phyloP scores from a whole-genome alignment of 1,284 basidiomycete species.

The Taiwanofungus camphoratus region DNA sequence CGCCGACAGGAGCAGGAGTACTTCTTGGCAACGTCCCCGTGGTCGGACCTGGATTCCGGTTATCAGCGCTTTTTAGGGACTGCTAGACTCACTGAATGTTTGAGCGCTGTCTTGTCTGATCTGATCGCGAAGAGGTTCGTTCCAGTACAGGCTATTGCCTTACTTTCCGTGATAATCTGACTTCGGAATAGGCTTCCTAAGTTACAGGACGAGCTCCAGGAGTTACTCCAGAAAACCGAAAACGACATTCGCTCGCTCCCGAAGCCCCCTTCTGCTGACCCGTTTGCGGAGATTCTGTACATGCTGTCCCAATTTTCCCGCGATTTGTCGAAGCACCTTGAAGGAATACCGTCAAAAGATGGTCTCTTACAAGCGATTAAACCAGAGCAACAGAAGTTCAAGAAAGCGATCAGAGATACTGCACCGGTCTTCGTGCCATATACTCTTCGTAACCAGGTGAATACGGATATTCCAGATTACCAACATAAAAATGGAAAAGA shows the following conservation, averaged over 20 bases:
- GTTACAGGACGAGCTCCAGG: conserved; percentile 46
- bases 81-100: conserved; percentile 37
- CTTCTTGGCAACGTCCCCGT: conserved; percentile 53
- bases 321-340: conserved; percentile 39
- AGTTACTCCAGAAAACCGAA: conserved; percentile 37
- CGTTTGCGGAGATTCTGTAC: conserved; percentile 47
- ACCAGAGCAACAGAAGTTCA: conserved; percentile 43
- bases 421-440: conserved; percentile 46
- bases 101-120: conserved; percentile 30
- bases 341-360: conserved; percentile 43
- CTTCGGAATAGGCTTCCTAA: conserved; percentile 47
- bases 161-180: background rate
- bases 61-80: conserved; percentile 53
- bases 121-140: conserved; percentile 38
- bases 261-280: conserved; percentile 45
- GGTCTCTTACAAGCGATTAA: conserved; percentile 52
- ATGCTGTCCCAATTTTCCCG: conserved; percentile 41
- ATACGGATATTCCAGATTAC: too few species aligned
- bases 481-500: too few species aligned
- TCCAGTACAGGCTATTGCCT: background rate
- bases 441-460: conserved; percentile 4
- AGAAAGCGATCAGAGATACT: conserved; percentile 40
- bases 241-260: conserved; percentile 38
- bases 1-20: conserved; percentile 60
- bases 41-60: conserved; percentile 45